phyloP scores from a whole-genome alignment of 1,139 yeast species.

The Ashbya aceris region DNA sequence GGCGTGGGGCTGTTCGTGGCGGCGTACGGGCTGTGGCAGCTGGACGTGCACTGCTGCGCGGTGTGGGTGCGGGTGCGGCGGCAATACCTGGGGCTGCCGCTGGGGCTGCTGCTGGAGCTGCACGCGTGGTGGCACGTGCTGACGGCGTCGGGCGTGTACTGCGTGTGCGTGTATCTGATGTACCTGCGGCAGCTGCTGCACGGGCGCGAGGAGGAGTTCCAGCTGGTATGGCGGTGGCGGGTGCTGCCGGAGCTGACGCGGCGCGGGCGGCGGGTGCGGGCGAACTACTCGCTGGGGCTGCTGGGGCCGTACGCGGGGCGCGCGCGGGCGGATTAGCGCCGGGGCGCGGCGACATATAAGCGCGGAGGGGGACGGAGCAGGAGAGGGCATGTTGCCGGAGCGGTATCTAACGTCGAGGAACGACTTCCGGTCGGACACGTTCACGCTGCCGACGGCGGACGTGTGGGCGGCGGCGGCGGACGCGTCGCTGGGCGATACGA shows the following conservation, averaged over 20 bases:
- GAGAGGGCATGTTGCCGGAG: too few relatives aligned
- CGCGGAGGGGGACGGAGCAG: too few relatives aligned
- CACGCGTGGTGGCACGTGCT: slow-evolving; percentile 98
- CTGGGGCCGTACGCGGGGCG: slow-evolving; percentile 14
- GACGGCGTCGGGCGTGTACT: slow-evolving; percentile 77
- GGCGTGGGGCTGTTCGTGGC: slow-evolving; percentile 59
- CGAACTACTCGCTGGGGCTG: slow-evolving; percentile 22
- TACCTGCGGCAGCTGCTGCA: slow-evolving; percentile 56
- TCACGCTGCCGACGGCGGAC: slow-evolving; percentile 10
- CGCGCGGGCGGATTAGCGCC: slow-evolving; percentile 2
- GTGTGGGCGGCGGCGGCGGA: slow-evolving; percentile 6
- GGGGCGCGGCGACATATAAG: neutral
- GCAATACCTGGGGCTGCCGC: slow-evolving; percentile 65
- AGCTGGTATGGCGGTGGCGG: slow-evolving; percentile 44
- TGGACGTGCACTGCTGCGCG: slow-evolving; percentile 76
- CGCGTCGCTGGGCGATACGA: slow-evolving; percentile 8
- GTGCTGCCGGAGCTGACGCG: slow-evolving; percentile 37
- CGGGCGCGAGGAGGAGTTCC: slow-evolving; percentile 43
- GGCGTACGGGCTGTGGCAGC: slow-evolving; percentile 70
- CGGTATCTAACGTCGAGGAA: slow-evolving; percentile 6
- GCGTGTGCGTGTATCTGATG: slow-evolving; percentile 50
- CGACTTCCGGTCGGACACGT: slow-evolving; percentile 10
- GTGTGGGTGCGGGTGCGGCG: slow-evolving; percentile 56
- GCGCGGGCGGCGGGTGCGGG: slow-evolving; percentile 16
- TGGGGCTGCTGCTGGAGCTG: slow-evolving; percentile 80